phyloP scores from a whole-genome alignment of 2,329 filamentous ascomycete genomes.

The Aspergillus tubingensis region DNA sequence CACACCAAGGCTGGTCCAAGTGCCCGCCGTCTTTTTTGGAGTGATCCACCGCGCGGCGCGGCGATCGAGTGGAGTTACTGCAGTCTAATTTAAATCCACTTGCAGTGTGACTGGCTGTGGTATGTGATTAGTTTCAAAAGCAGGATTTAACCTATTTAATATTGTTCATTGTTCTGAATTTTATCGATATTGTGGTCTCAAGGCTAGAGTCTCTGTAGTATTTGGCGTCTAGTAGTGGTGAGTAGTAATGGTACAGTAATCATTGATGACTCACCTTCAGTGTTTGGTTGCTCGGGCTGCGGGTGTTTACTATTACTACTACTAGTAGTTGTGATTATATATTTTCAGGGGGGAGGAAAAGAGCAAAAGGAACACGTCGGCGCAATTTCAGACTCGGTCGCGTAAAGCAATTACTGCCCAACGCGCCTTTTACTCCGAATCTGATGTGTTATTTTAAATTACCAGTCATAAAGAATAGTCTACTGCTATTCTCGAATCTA shows the following conservation, averaged over 20 bases:
- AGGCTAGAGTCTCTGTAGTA: no score
- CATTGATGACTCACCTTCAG: neutral
- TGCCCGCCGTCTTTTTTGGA: neutral
- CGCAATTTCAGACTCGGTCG: neutral
- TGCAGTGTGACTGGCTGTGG: neutral
- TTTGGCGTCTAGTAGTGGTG: no score
- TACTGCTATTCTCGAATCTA: neutral
- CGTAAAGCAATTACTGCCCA: no score
- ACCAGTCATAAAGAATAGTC: neutral
- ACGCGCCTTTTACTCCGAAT: no score
- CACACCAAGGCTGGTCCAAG: constrained; percentile 8
- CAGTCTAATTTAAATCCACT: neutral
- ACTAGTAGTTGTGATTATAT: neutral
- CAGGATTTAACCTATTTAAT: neutral
- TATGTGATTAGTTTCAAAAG: neutral
- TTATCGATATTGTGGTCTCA: no score
- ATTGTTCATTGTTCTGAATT: neutral
- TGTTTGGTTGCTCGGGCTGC: neutral
- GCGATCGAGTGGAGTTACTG: constrained; percentile 15
- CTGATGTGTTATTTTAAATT: no score
- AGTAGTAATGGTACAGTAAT: neutral
- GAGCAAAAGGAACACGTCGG: neutral
- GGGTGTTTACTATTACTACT: neutral
- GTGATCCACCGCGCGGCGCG: constrained; percentile 9
- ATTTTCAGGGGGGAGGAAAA: neutral